Evolutionary conservation across 768 basidiomycete species (phyloP).

Genomic region (Crassisporium funariophilum): DNA sequence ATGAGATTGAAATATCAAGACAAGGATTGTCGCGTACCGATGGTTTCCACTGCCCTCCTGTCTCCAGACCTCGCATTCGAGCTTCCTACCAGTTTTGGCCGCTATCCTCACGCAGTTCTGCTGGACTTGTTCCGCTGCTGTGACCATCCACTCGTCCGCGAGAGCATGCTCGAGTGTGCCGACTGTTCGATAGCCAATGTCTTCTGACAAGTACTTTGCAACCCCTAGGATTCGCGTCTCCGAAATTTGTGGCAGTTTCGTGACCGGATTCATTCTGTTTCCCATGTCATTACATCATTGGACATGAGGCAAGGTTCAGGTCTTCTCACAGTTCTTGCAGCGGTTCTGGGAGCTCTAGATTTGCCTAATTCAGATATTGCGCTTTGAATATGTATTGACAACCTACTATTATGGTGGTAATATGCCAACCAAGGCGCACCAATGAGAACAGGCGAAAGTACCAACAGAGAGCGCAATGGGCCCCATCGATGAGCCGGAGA

Average conservation of each 20-base stretch:
- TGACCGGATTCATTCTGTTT: conserved; percentile 47
- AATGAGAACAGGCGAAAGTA: conserved; percentile 56
- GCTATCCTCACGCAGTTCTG: conserved; percentile 61
- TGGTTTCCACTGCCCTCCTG: conserved; percentile 89
- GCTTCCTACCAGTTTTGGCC: conserved; percentile 46
- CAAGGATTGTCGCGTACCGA: conserved; percentile 51
- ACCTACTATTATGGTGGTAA: conserved; percentile 51
- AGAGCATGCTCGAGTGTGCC: conserved; percentile 87
- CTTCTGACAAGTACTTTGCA: conserved; percentile 74
- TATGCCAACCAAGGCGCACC: conserved; percentile 48
- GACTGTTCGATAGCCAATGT: conserved; percentile 88
- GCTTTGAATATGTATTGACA: neutral
- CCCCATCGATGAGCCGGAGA: conserved; percentile 49
- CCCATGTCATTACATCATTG: conserved; percentile 1
- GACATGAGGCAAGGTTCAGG: neutral
- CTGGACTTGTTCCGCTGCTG: conserved; percentile 63
- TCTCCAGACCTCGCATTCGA: conserved; percentile 92
- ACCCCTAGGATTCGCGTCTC: conserved; percentile 67
- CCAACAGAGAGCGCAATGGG: conserved; percentile 56
- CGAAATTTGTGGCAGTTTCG: conserved; percentile 68
- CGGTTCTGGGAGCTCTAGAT: conserved; percentile 58
- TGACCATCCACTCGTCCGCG: conserved; percentile 81
- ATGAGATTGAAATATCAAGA: neutral
- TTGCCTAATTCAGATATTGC: neutral
- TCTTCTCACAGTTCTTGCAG: conserved; percentile 51